Evolutionary conservation across 2,329 filamentous ascomycete genomes (phyloP).

Genomic region (Coniochaeta ligniaria): DNA sequence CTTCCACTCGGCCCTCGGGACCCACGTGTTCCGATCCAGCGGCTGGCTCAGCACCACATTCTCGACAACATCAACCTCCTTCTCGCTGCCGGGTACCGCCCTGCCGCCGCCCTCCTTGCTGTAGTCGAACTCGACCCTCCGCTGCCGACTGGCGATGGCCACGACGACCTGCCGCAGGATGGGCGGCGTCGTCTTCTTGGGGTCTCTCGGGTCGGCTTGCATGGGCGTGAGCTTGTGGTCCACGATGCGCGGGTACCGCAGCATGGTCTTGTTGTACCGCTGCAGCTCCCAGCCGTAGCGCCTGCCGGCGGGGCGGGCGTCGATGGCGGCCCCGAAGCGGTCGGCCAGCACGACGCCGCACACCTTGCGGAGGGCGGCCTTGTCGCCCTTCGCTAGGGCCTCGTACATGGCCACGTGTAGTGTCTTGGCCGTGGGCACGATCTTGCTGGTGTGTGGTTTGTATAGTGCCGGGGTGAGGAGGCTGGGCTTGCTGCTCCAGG

Average conservation of each 20-base stretch:
- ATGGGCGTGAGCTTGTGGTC: slow-evolving; percentile 48
- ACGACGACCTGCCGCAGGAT: slow-evolving; percentile 54
- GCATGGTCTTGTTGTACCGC: slow-evolving; percentile 30
- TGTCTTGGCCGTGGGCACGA: slow-evolving; percentile 46
- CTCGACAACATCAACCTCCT: slow-evolving; percentile 51
- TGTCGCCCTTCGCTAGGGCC: slow-evolving; percentile 53
- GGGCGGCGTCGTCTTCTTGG: slow-evolving; percentile 18
- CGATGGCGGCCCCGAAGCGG: slow-evolving; percentile 46
- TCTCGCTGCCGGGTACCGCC: slow-evolving; percentile 37
- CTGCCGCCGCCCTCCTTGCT: slow-evolving; percentile 20
- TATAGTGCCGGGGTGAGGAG: slow-evolving; percentile 34
- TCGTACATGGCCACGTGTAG: slow-evolving; percentile 56
- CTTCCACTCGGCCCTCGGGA: slow-evolving; percentile 46
- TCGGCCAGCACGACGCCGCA: slow-evolving; percentile 46
- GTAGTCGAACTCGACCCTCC: slow-evolving; percentile 33
- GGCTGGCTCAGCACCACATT: slow-evolving; percentile 54
- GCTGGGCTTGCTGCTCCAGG: slow-evolving; percentile 37
- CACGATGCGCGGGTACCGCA: slow-evolving; percentile 40
- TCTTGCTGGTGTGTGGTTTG: slow-evolving; percentile 30
- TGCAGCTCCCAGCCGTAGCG: slow-evolving; percentile 48
- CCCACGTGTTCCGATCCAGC: slow-evolving; percentile 34
- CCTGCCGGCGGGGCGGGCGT: slow-evolving; percentile 37
- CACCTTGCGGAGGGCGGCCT: slow-evolving; percentile 38
- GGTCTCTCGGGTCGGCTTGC: neutral
- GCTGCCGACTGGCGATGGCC: slow-evolving; percentile 49